These are phyloP conservation scores for Trichoderma guizhouense DNA, from an alignment of 2,329 filamentous ascomycete genomes.

Conservation along the genomic window DNA sequence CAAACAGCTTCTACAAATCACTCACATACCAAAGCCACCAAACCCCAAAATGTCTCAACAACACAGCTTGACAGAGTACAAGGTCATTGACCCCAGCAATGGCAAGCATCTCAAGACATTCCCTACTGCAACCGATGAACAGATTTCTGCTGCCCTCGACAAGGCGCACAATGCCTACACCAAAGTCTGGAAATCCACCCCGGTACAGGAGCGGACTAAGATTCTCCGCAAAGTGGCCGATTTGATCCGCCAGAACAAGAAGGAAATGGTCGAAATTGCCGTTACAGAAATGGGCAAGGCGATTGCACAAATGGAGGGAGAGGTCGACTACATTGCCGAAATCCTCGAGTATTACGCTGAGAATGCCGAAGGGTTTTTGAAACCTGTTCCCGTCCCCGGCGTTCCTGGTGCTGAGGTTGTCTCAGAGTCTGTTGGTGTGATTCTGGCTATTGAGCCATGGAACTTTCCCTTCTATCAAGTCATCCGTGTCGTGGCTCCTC, in stretches of 20 bases:
- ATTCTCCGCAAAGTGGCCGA: neutral
- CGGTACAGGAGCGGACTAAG: neutral
- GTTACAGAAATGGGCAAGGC: constrained; percentile 7
- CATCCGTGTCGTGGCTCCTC: constrained; percentile 72
- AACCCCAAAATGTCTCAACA: neutral
- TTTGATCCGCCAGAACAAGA: neutral
- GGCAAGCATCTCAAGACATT: neutral
- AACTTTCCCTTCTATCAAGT: constrained; percentile 75
- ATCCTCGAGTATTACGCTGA: constrained; percentile 8
- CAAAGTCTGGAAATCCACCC: neutral
- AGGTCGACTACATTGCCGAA: neutral
- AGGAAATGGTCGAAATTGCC: neutral
- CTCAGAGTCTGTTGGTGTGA: constrained; percentile 6
- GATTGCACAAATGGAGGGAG: neutral
- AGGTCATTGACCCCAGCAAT: neutral
- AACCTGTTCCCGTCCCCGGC: neutral
- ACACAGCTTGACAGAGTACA: neutral
- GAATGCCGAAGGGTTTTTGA: neutral
- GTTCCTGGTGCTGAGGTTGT: neutral
- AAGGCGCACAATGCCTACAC: constrained; percentile 1
- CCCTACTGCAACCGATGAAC: neutral
- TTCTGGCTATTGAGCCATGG: constrained; percentile 65
- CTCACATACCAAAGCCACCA: neutral
- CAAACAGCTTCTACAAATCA: neutral
- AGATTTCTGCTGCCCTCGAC: constrained; percentile 1